Conservation (phyloP, 106 monocot genomes). For the Platanthera guangdongensis region DNA sequence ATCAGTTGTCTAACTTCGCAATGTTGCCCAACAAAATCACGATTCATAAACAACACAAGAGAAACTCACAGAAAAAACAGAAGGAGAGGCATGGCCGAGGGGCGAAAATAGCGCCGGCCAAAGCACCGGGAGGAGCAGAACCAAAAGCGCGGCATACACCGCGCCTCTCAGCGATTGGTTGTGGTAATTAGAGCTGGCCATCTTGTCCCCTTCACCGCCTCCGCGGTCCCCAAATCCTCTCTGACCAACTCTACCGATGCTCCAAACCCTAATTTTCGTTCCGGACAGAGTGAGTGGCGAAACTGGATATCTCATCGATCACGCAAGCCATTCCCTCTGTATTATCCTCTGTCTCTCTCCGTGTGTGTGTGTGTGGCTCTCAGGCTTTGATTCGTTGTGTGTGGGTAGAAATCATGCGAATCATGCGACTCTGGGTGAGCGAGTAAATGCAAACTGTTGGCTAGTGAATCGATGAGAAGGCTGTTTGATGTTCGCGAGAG, state of each 20-base stretch:
- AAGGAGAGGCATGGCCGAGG: constrained; percentile 45
- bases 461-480: neutral
- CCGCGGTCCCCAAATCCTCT: neutral
- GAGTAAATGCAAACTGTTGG: neutral
- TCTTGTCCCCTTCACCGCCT: neutral
- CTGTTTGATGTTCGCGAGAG: neutral
- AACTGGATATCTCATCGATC: neutral
- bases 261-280: constrained; percentile 1
- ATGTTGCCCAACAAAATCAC: neutral
- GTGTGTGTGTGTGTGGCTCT: neutral
- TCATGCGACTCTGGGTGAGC: neutral
- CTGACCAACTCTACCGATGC: neutral
- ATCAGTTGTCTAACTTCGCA: too few relatives aligned
- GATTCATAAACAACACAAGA: neutral
- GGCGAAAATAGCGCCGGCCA: constrained; percentile 45
- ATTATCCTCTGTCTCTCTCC: constrained; percentile 1
- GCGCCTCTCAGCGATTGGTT: constrained; percentile 14
- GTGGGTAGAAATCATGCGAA: too few relatives aligned
- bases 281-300: neutral
- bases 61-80: constrained; percentile 48
- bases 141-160: constrained; percentile 19
- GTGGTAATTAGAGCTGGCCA: constrained; percentile 3
- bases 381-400: neutral
- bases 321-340: neutral
- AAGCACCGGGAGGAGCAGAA: constrained; percentile 38